A percentile compares a stretch with the other conserved stretches of the same genome.
phyloP scores from a whole-genome alignment of 139 green algal genomes.

The Desmodesmus armatus region DNA sequence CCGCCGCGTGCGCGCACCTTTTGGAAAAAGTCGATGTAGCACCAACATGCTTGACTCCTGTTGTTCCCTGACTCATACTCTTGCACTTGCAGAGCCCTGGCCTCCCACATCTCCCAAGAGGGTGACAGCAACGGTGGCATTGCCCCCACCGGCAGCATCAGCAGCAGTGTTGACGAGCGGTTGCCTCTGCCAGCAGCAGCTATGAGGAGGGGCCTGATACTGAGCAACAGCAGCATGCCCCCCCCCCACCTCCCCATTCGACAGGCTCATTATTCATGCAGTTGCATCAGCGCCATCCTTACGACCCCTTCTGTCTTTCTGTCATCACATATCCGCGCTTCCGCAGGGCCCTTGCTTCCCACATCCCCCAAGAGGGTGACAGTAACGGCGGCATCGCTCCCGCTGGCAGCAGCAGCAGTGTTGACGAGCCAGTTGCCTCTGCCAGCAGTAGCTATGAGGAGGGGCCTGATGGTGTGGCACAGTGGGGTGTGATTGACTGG shows the following conservation, averaged over 20 bases:
- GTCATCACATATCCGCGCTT: too few species aligned
- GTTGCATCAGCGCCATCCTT: background rate
- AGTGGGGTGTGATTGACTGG: conserved; percentile 1
- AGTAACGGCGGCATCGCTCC: conserved; percentile 3
- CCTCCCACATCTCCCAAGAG: too few species aligned
- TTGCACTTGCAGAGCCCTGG: too few species aligned
- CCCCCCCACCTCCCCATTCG: too few species aligned
- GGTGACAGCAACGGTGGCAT: too few species aligned
- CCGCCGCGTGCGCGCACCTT: too few species aligned
- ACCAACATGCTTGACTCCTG: too few species aligned
- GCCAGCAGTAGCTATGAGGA: conserved; percentile 33
- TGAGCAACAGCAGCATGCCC: background rate
- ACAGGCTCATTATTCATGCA: background rate
- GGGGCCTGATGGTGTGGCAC: background rate
- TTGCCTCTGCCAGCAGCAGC: conserved; percentile 19
- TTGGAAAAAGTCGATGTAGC: too few species aligned
- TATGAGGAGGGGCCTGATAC: conserved; percentile 30
- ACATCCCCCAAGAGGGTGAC: conserved; percentile 19
- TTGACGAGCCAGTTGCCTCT: conserved; percentile 25
- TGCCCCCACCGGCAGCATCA: background rate
- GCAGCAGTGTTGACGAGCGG: conserved; percentile 25
- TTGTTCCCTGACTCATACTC: too few species aligned
- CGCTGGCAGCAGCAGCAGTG: too few species aligned
- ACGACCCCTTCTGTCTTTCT: too few species aligned
- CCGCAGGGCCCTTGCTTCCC: background rate